These are phyloP conservation scores for Pueraria montana DNA, from an alignment of 306 rosid genomes.

Conservation along the genomic window DNA sequence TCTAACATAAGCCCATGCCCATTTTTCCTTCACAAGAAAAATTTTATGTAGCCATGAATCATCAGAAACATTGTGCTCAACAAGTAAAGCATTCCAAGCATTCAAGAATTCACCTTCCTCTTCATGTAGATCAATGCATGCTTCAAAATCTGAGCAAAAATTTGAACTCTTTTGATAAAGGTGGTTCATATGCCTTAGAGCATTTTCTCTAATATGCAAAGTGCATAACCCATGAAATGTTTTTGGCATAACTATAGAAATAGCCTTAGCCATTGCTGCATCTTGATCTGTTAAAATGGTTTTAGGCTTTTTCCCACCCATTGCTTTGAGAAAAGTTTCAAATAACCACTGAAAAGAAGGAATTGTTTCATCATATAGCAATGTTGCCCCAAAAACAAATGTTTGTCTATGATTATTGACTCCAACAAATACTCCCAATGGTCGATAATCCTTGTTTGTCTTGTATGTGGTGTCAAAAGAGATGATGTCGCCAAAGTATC, in stretches of 20 bases:
- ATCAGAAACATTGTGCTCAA: neutral
- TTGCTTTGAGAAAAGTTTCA: neutral
- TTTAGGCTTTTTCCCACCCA: neutral
- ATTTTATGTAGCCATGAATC: neutral
- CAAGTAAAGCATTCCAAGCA: neutral
- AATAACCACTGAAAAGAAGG: neutral
- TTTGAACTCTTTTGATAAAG: neutral
- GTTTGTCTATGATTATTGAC: neutral
- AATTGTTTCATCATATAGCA: neutral
- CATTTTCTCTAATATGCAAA: too few relatives aligned
- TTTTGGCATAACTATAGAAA: too few relatives aligned
- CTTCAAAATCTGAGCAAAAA: neutral
- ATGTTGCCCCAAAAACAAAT: neutral
- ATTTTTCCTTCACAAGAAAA: neutral
- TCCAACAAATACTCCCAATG: neutral
- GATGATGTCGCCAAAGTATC: neutral
- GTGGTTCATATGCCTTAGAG: too few relatives aligned
- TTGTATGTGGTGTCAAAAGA: too few relatives aligned
- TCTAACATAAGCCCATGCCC: neutral
- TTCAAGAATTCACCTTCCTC: too few relatives aligned
- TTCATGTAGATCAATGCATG: slow-evolving; percentile 9
- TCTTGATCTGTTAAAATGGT: too few relatives aligned
- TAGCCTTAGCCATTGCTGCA: too few relatives aligned
- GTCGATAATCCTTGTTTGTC: too few relatives aligned
- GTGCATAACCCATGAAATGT: too few relatives aligned